A percentile compares a stretch with the other conserved stretches of the same genome.
Conservation (phyloP, 176 grass and related monocot species). For the Triticum dicoccoides region DNA sequence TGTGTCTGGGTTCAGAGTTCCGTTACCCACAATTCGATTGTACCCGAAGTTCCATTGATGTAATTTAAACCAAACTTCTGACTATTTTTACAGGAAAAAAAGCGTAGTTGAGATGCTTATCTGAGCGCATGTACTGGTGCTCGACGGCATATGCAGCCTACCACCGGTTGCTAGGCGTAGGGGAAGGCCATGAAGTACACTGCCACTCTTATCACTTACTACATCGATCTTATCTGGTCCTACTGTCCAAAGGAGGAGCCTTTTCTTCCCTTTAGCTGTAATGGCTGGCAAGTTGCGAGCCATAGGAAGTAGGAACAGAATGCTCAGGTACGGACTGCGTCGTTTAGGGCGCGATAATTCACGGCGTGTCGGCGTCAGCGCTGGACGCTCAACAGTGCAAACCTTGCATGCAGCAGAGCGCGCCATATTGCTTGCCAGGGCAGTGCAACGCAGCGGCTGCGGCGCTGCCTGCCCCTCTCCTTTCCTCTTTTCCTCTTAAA, state of each 20-base stretch:
- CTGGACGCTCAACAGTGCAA: background rate
- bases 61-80: too few relatives aligned
- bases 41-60: too few relatives aligned
- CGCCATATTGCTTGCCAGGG: background rate
- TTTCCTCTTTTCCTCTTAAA: too few relatives aligned
- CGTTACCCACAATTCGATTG: too few relatives aligned
- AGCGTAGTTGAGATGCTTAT: background rate
- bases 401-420: background rate
- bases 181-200: conserved; percentile 12
- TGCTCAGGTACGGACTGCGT: conserved; percentile 23
- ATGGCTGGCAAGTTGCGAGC: background rate
- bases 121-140: background rate
- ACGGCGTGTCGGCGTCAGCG: conserved; percentile 13
- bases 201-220: background rate
- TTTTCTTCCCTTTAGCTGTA: background rate
- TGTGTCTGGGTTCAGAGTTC: too few relatives aligned
- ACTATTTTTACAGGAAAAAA: too few relatives aligned
- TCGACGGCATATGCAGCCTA: background rate
- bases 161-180: background rate
- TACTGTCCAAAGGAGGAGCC: background rate
- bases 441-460: background rate
- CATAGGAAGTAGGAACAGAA: background rate
- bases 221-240: conserved; percentile 14
- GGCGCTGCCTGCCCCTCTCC: background rate
- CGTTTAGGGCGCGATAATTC: conserved; percentile 17